Base-by-base conservation (phyloP, 305 asterid genomes). In the Solanum aculeatissimum region DNA sequence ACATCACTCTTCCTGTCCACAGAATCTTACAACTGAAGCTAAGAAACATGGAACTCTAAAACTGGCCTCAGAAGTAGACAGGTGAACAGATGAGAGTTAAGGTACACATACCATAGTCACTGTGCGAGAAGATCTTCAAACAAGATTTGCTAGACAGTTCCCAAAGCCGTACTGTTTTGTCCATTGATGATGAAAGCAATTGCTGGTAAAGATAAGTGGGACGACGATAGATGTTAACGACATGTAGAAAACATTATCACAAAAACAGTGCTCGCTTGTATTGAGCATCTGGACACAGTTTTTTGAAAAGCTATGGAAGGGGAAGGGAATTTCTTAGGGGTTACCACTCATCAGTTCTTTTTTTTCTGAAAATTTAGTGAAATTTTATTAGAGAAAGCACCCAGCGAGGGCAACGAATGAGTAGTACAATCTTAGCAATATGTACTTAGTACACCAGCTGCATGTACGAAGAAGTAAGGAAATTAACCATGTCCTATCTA, bases 101-200 rank as follows among this genome's bases (percentile, higher is more conserved):
- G 49, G 51, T 69, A 69, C 79, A 85, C 90, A 90, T 92, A 93
- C 98, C 98, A 86, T 93, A 94, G 87, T 94, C 98, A 89, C 94
- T 93, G 91, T 94, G 98, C 14, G 98, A 89, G 84, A 94, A 94
- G 89, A 92, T 89, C 93, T 92, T 94, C 88, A 94, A 86, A 89
- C 98, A 94, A 89, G 92, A 70, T 87, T 86, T 92, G 92, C 92
- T 91, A 74, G 93, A 91, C 85, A 94, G 79, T 83, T 94, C 95
- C 97, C 98, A 94, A 29, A 94, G 94, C 84, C 98, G 94, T 87
- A 93, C 98, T 5, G 98, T 93, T 87, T 93, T 93, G 89, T 94
- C 98, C 98, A 94, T 94, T 63, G 98, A 94, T 88, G 98, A 94
- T 71, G 98, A 94, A 70, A 94, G 92, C 90, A 94, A 87, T 85